phyloP scores from a whole-genome alignment of 2,329 filamentous ascomycete species.

The Fusarium sp. region DNA sequence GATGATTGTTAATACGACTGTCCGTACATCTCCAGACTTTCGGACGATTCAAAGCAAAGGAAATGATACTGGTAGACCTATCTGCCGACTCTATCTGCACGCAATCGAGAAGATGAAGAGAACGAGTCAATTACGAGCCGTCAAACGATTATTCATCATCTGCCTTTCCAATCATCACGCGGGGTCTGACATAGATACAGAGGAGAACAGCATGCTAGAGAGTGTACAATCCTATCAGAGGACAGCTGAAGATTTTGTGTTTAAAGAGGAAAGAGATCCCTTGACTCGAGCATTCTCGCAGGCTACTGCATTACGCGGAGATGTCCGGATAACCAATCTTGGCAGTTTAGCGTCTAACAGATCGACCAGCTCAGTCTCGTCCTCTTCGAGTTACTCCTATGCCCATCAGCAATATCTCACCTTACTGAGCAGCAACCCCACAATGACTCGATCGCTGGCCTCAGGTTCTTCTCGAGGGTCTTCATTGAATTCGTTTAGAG shows the following conservation, averaged over 20 bases:
- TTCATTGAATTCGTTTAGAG: background rate
- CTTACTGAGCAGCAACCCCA: rapidly evolving
- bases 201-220: too few species aligned
- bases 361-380: rapidly evolving
- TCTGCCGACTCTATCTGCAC: background rate
- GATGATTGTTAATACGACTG: background rate
- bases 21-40: rapidly evolving
- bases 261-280: rapidly evolving
- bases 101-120: background rate
- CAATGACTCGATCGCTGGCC: background rate
- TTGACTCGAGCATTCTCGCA: rapidly evolving
- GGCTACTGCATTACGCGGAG: background rate
- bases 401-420: rapidly evolving
- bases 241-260: rapidly evolving
- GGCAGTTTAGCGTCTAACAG: background rate
- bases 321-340: rapidly evolving
- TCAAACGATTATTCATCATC: too few species aligned
- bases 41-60: rapidly evolving
- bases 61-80: rapidly evolving
- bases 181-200: too few species aligned
- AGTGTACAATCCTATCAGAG: background rate
- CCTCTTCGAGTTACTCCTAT: rapidly evolving
- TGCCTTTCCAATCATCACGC: too few species aligned
- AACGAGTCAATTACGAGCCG: too few species aligned
- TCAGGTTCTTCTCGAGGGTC: background rate